These are phyloP conservation scores for Eimeria necatrix DNA, from an alignment of 169 alveolate genomes.

Conservation along the genomic window DNA sequence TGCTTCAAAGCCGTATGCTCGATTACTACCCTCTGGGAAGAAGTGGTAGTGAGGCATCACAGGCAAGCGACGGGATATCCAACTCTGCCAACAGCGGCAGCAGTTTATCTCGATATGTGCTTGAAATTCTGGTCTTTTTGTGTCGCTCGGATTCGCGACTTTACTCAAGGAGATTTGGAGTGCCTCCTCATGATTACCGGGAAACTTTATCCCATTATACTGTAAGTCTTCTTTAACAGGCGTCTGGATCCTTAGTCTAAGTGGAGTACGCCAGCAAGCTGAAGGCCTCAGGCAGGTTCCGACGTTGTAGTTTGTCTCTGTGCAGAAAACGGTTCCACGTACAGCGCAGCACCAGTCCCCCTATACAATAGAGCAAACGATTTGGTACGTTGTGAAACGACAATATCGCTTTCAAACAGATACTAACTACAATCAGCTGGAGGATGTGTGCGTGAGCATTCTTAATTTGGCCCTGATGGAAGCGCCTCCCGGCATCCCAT, in stretches of 20 bases:
- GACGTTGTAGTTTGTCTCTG: neutral
- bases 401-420: constrained; percentile 79
- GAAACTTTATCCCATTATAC: neutral
- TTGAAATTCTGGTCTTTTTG: constrained; percentile 64
- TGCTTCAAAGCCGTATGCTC: constrained; percentile 67
- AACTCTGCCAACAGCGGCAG: constrained; percentile 3
- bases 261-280: neutral
- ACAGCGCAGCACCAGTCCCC: constrained; percentile 7
- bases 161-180: constrained; percentile 69
- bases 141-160: constrained; percentile 75
- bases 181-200: constrained; percentile 64
- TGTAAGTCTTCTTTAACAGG: constrained; percentile 9
- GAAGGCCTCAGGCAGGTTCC: neutral
- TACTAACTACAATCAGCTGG: constrained; percentile 74
- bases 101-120: constrained; percentile 65
- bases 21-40: constrained; percentile 54
- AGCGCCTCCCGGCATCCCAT: constrained; percentile 16
- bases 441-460: constrained; percentile 73
- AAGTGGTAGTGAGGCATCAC: neutral
- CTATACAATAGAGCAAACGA: constrained; percentile 75
- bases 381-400: constrained; percentile 77
- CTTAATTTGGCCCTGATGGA: constrained; percentile 66
- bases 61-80: neutral
- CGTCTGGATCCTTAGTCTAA: neutral
- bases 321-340: constrained; percentile 44